phyloP scores from a whole-genome alignment of 345 rosid genomes.

The Abelmoschus esculentus region DNA sequence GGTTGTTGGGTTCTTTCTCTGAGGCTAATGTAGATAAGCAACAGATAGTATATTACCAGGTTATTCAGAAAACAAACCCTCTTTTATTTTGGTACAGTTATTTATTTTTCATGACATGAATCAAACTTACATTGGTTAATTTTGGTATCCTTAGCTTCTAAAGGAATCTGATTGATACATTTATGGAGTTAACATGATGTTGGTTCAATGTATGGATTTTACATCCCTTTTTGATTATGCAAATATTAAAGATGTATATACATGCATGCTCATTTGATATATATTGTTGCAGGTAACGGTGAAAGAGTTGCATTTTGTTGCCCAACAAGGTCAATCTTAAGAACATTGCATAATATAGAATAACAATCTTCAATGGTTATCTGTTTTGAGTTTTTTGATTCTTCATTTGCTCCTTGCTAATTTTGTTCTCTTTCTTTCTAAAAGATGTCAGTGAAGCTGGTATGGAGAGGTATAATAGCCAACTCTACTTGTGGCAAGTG shows the following conservation, averaged over 20 bases:
- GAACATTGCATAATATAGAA: neutral
- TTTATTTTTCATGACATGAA: neutral
- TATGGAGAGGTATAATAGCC: slow-evolving; percentile 17
- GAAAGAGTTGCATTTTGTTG: slow-evolving; percentile 42
- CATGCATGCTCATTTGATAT: neutral
- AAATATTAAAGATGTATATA: neutral
- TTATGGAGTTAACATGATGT: neutral
- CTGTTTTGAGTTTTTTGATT: neutral
- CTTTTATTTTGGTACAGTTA: neutral
- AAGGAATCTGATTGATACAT: neutral
- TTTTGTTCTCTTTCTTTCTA: neutral
- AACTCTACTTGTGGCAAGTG: slow-evolving; percentile 63
- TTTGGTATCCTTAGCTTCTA: neutral
- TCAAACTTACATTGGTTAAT: neutral
- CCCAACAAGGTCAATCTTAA: slow-evolving; percentile 22
- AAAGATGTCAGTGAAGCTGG: slow-evolving; percentile 27
- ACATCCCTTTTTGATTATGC: neutral
- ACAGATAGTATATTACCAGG: slow-evolving; percentile 30
- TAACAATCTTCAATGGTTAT: neutral
- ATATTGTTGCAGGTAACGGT: slow-evolving; percentile 44
- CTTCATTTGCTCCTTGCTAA: neutral
- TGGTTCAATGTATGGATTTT: neutral
- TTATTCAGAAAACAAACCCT: slow-evolving; percentile 4
- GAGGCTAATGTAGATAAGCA: slow-evolving; percentile 21
- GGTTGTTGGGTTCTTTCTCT: slow-evolving; percentile 31